phyloP scores from a whole-genome alignment of 805 yeast genomes.

The Candida nonsorbophila region DNA sequence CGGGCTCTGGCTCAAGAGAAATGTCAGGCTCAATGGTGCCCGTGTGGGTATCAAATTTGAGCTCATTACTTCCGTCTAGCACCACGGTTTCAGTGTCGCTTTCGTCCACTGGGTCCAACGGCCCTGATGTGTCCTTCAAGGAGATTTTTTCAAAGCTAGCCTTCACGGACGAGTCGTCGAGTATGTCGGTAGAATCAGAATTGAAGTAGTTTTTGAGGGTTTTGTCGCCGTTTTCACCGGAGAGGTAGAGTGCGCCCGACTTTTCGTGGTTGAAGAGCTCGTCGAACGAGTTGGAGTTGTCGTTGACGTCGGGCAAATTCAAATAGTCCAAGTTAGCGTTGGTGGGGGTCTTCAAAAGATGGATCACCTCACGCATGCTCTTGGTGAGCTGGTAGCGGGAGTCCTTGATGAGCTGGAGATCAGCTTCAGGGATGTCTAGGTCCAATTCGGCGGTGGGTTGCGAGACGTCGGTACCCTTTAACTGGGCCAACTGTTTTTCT shows the following conservation, averaged over 20 bases:
- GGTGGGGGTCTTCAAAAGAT: slow-evolving; percentile 24
- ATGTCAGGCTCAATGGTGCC: slow-evolving; percentile 2
- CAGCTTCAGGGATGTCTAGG: slow-evolving; percentile 25
- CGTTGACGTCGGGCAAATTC: slow-evolving; percentile 10
- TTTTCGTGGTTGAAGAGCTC: slow-evolving; percentile 6
- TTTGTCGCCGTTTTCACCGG: too few species aligned
- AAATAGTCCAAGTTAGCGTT: slow-evolving; percentile 9
- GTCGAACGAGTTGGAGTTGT: slow-evolving; percentile 8
- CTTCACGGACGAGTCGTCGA: too few species aligned
- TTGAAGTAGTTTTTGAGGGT: too few species aligned
- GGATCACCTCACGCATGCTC: slow-evolving; percentile 31
- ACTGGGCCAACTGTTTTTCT: slow-evolving; percentile 19
- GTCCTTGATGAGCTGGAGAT: slow-evolving; percentile 24
- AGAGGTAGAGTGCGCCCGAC: too few species aligned
- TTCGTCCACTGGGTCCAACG: slow-evolving; percentile 6
- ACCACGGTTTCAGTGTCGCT: slow-evolving; percentile 27
- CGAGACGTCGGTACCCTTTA: slow-evolving; percentile 1
- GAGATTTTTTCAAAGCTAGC: too few species aligned
- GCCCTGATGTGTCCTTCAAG: too few species aligned
- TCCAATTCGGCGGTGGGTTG: neutral
- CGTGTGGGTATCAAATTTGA: slow-evolving; percentile 1
- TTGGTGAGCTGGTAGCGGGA: slow-evolving; percentile 27
- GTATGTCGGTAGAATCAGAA: too few species aligned
- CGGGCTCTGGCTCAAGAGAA: slow-evolving; percentile 1
- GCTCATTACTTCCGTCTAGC: slow-evolving; percentile 12